Evolutionary conservation across 805 yeast genomes (phyloP).

Genomic region (Torulaspora franciscae): DNA sequence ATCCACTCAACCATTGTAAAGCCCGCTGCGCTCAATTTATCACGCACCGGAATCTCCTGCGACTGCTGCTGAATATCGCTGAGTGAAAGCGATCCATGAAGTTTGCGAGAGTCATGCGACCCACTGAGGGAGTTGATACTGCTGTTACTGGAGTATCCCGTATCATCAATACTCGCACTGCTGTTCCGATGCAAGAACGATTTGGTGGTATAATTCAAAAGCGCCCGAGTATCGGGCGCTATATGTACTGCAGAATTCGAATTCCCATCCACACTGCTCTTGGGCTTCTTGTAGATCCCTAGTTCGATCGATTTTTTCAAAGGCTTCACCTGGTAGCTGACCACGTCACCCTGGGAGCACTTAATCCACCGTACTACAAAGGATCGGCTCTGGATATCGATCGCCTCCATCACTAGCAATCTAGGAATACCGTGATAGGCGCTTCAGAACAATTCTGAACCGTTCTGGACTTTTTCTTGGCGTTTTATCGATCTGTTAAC

Average conservation of each 20-base stretch:
- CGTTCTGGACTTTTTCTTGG: neutral
- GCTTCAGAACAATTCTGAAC: neutral
- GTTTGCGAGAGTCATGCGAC: slow-evolving; percentile 9
- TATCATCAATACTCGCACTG: slow-evolving; percentile 14
- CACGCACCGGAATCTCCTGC: slow-evolving; percentile 46
- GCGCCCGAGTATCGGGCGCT: slow-evolving; percentile 30
- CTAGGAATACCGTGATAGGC: neutral
- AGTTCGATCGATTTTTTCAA: slow-evolving; percentile 53
- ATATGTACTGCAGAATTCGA: slow-evolving; percentile 26
- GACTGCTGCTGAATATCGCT: slow-evolving; percentile 36
- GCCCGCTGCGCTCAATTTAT: slow-evolving; percentile 52
- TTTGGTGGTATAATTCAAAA: slow-evolving; percentile 26
- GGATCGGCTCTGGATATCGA: slow-evolving; percentile 85
- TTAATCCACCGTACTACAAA: slow-evolving; percentile 89
- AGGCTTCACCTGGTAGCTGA: slow-evolving; percentile 82
- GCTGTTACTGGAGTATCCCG: slow-evolving; percentile 2
- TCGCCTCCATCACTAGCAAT: slow-evolving; percentile 60
- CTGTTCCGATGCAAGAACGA: slow-evolving; percentile 20
- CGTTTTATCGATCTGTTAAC: neutral
- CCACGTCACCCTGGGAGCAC: slow-evolving; percentile 58
- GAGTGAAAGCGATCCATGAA: slow-evolving; percentile 36
- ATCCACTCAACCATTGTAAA: slow-evolving; percentile 49
- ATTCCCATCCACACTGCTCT: slow-evolving; percentile 20
- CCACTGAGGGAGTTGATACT: slow-evolving; percentile 20
- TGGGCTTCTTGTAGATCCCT: slow-evolving; percentile 35